A percentile compares a stretch with the other conserved stretches of the same genome.
Evolutionary conservation across 352 stramenopile genomes (phyloP).

Genomic region (Phytophthora citricola): DNA sequence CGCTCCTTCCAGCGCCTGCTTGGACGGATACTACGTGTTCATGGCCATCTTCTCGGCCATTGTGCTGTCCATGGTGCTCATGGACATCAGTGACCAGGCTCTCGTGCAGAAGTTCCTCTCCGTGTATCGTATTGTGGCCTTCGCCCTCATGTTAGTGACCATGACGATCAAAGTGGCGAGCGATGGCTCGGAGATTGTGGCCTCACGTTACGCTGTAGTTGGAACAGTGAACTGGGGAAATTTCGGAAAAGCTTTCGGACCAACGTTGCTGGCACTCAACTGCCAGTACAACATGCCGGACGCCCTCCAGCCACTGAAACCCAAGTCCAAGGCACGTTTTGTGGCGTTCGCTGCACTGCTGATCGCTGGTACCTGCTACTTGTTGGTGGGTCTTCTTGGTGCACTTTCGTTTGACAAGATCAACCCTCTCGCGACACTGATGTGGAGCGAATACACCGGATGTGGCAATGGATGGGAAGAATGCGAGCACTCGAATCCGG

Average conservation of each 20-base stretch:
- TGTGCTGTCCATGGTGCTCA: slow-evolving; percentile 83
- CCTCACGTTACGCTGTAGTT: slow-evolving; percentile 50
- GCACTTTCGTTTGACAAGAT: slow-evolving; percentile 80
- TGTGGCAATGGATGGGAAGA: slow-evolving; percentile 80
- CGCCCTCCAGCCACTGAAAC: slow-evolving; percentile 78
- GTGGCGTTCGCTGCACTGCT: slow-evolving; percentile 73
- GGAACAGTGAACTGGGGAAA: slow-evolving; percentile 78
- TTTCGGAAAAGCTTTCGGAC: slow-evolving; percentile 85
- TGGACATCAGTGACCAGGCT: slow-evolving; percentile 86
- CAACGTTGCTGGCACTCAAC: slow-evolving; percentile 85
- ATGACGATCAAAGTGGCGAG: slow-evolving; percentile 75
- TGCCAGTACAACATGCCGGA: slow-evolving; percentile 91
- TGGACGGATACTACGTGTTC: slow-evolving; percentile 78
- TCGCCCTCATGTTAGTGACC: slow-evolving; percentile 79
- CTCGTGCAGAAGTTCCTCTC: slow-evolving; percentile 86
- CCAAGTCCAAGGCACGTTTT: slow-evolving; percentile 65
- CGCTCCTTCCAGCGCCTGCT: slow-evolving; percentile 50
- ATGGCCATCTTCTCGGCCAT: slow-evolving; percentile 82
- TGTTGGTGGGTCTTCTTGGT: slow-evolving; percentile 76
- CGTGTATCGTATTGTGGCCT: slow-evolving; percentile 79
- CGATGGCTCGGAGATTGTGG: slow-evolving; percentile 57
- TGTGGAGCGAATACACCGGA: slow-evolving; percentile 83
- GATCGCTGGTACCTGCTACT: slow-evolving; percentile 74
- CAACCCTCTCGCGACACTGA: slow-evolving; percentile 79
- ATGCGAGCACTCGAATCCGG: slow-evolving; percentile 53